Percentiles rank a stretch among this genome's conserved stretches.
These are phyloP conservation scores for Apostasia ramifera DNA, from an alignment of 106 monocot genomes.

Conservation along the genomic window DNA sequence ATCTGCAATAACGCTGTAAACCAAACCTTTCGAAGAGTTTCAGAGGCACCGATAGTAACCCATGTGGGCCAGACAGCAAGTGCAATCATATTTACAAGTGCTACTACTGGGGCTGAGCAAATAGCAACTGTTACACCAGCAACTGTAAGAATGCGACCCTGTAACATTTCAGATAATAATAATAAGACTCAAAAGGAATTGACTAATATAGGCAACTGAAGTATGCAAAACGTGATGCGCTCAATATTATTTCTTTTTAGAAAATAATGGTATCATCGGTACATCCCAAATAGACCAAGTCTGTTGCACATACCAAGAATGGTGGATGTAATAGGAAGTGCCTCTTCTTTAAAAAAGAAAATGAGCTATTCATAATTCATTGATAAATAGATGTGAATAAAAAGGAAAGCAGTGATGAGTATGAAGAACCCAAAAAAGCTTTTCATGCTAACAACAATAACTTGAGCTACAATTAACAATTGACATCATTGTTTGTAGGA, in stretches of 20 bases:
- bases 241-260: not conserved
- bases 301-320: too few species aligned
- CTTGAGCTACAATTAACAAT: too few species aligned
- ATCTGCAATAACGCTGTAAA: not conserved
- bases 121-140: slow-evolving; percentile 86
- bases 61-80: slow-evolving; percentile 92
- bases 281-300: not conserved
- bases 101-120: slow-evolving; percentile 70
- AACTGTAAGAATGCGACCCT: slow-evolving; percentile 85
- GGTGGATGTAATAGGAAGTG: too few species aligned
- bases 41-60: slow-evolving; percentile 72
- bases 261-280: not conserved
- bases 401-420: too few species aligned
- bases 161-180: slow-evolving; percentile 7
- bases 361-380: too few species aligned
- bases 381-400: too few species aligned
- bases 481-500: too few species aligned
- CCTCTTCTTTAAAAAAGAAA: too few species aligned
- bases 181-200: slow-evolving; percentile 8
- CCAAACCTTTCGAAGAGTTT: slow-evolving; percentile 81
- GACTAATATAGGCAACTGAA: not conserved
- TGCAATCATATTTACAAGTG: slow-evolving; percentile 60
- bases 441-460: too few species aligned
- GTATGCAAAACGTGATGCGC: not conserved
- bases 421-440: too few species aligned